Evolutionary conservation across 768 basidiomycete genomes (phyloP).

Genomic region (Lactarius indigo): DNA sequence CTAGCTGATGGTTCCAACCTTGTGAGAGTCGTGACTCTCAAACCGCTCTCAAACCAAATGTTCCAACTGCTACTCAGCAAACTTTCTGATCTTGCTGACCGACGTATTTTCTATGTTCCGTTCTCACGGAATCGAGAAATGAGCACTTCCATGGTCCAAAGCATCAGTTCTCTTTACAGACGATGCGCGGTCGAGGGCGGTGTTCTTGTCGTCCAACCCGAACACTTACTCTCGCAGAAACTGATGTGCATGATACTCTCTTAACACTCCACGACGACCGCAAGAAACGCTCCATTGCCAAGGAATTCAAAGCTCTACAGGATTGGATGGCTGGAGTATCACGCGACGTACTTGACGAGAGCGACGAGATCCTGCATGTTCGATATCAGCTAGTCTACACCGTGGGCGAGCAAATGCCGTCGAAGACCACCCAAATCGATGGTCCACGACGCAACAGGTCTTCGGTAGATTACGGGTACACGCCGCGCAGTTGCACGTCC

Average conservation of each 20-base stretch:
- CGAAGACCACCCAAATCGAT: constrained; percentile 41
- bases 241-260: constrained; percentile 42
- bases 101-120: constrained; percentile 47
- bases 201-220: constrained; percentile 48
- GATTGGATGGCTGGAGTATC: constrained; percentile 2
- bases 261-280: constrained; percentile 24
- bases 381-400: constrained; percentile 50
- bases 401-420: constrained; percentile 35
- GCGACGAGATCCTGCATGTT: constrained; percentile 40
- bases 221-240: constrained; percentile 50
- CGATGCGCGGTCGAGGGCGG: constrained; percentile 41
- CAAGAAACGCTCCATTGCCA: constrained; percentile 40
- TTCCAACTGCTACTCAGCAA: constrained; percentile 43
- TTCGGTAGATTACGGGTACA: constrained; percentile 32
- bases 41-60: constrained; percentile 45
- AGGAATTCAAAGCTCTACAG: constrained; percentile 31
- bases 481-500: background rate
- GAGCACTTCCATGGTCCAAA: constrained; percentile 17
- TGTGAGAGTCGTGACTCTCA: constrained; percentile 47
- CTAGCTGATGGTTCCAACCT: constrained; percentile 43
- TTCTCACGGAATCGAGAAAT: constrained; percentile 42
- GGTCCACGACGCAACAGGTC: constrained; percentile 40
- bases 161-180: constrained; percentile 34
- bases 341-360: constrained; percentile 21
- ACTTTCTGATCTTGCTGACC: constrained; percentile 40